A percentile compares a stretch with the other conserved stretches of the same genome.
Conservation (phyloP, 345 rosid genomes). For the Lenwebbia sp. region DNA sequence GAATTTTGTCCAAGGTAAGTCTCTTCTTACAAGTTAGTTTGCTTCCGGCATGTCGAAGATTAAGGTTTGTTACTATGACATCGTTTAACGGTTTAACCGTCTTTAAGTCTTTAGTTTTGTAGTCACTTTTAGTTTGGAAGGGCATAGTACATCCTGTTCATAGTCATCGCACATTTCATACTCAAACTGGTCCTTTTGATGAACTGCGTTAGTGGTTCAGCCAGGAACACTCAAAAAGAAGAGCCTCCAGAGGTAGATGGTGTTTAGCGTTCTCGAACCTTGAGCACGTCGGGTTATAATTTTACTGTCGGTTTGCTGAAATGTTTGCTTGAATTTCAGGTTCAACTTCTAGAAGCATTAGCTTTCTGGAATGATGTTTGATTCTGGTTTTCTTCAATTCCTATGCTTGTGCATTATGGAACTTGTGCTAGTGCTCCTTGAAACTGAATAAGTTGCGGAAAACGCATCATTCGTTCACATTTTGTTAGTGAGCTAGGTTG, state of each 20-base stretch:
- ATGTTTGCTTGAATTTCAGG: background rate
- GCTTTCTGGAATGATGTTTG: background rate
- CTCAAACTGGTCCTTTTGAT: background rate
- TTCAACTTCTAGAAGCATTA: background rate
- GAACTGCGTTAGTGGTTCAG: background rate
- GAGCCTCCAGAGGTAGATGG: background rate
- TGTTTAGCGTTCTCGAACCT: background rate
- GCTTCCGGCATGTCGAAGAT: background rate
- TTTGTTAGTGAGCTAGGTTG: background rate
- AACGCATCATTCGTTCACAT: background rate
- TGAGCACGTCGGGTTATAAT: background rate
- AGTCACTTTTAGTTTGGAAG: background rate
- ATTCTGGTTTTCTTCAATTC: background rate
- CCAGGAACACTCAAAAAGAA: background rate
- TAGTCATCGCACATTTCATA: background rate
- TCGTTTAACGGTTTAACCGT: background rate
- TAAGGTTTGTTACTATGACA: background rate
- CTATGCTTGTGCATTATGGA: background rate
- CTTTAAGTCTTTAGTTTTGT: background rate
- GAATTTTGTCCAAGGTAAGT: conserved; percentile 60
- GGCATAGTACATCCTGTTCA: background rate
- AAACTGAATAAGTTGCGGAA: background rate
- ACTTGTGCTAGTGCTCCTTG: background rate
- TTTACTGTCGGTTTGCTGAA: background rate
- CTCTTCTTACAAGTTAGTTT: background rate